Conservation (phyloP, 129 eudicot species). For the Saposhnikovia divaricata region DNA sequence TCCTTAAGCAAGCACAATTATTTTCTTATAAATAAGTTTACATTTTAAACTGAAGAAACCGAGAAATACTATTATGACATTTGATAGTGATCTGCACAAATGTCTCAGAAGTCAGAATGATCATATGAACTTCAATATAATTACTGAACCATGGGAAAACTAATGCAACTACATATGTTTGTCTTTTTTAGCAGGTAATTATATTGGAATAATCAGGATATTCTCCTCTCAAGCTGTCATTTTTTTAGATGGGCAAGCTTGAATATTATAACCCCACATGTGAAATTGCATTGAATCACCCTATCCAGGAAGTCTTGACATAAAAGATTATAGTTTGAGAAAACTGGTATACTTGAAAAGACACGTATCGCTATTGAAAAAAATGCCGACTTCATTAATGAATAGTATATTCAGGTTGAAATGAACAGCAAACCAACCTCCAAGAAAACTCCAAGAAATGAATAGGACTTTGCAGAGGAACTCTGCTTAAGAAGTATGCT, state of each 20-base stretch:
- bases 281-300: background rate
- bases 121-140: slow-evolving; percentile 1
- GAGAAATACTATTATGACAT: background rate
- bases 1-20: background rate
- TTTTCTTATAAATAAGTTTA: background rate
- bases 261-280: slow-evolving; percentile 7
- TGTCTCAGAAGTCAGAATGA: background rate
- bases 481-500: slow-evolving; percentile 10
- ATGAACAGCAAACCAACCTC: slow-evolving; percentile 22
- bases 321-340: background rate
- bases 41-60: slow-evolving; percentile 1
- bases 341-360: slow-evolving; percentile 21
- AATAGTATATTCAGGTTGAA: slow-evolving; percentile 14
- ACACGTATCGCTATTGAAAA: slow-evolving; percentile 19
- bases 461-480: slow-evolving; percentile 27
- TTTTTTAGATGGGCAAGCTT: background rate
- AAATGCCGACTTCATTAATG: slow-evolving; percentile 12
- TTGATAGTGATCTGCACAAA: slow-evolving; percentile 2
- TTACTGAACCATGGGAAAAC: background rate
- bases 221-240: background rate
- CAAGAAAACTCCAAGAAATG: slow-evolving; percentile 38
- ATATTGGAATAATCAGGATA: background rate
- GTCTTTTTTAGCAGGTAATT: slow-evolving; percentile 9
- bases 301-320: slow-evolving; percentile 1
- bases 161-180: slow-evolving; percentile 3